These are phyloP conservation scores for Silene latifolia DNA, from an alignment of 148 eudicot genomes.

Conservation along the genomic window DNA sequence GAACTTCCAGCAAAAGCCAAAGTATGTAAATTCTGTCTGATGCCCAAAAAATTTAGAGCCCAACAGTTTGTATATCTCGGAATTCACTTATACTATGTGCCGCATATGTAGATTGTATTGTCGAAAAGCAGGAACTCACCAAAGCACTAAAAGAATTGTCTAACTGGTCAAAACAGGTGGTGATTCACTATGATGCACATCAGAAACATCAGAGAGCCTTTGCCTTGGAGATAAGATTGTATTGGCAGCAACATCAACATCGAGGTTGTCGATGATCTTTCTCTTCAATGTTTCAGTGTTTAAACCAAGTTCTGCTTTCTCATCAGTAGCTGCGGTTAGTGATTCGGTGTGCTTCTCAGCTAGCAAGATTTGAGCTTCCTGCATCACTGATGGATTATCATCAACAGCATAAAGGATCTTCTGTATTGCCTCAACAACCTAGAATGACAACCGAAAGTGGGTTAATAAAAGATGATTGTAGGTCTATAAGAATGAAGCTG, in stretches of 20 bases:
- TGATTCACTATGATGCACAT: conserved; percentile 67
- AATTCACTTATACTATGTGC: conserved; percentile 1
- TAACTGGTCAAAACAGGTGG: conserved; percentile 55
- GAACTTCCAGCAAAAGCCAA: not conserved
- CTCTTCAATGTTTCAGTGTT: conserved; percentile 59
- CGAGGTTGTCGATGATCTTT: conserved; percentile 55
- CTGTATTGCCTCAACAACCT: conserved; percentile 73
- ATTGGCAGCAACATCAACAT: conserved; percentile 66
- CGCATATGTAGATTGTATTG: conserved; percentile 1
- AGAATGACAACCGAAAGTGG: conserved; percentile 13
- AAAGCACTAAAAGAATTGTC: conserved; percentile 10
- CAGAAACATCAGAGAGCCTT: conserved; percentile 66
- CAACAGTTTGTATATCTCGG: not conserved
- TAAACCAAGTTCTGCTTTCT: not conserved
- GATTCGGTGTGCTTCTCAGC: conserved; percentile 33
- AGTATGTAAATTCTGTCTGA: not conserved
- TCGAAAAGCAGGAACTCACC: conserved; percentile 1
- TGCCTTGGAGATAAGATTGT: conserved; percentile 62
- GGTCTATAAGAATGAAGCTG: conserved; percentile 15
- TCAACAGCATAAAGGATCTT: conserved; percentile 69
- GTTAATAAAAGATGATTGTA: not conserved
- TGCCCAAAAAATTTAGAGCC: not conserved
- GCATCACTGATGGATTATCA: conserved; percentile 59
- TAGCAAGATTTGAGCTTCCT: conserved; percentile 69
- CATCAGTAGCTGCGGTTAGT: conserved; percentile 19